Evolutionary conservation across 495 filamentous ascomycete genomes (phyloP).

Genomic region (Opeltia flavorubescens): DNA sequence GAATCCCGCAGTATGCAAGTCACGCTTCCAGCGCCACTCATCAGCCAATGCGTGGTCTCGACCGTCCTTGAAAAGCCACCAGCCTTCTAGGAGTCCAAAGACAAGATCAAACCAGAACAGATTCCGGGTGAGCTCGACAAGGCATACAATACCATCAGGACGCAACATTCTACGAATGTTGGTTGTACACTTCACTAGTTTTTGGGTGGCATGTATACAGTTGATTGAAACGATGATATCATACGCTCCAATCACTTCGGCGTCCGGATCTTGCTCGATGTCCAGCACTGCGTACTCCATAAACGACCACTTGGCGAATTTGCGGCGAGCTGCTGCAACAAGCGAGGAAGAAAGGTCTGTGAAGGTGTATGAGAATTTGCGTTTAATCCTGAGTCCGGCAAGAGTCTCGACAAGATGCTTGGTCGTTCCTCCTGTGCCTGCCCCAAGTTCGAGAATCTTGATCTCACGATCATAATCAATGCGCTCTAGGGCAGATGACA

Average conservation of each 20-base stretch:
- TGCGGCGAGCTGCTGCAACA: conserved; percentile 21
- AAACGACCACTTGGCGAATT: conserved; percentile 17
- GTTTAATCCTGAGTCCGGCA: conserved; percentile 8
- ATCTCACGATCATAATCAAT: conserved; percentile 3
- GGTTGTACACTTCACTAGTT: conserved; percentile 14
- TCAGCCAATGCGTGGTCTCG: conserved; percentile 22
- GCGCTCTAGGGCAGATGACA: not conserved
- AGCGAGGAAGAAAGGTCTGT: conserved; percentile 30
- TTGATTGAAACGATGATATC: conserved; percentile 33
- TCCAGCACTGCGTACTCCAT: conserved; percentile 28
- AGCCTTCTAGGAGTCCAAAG: conserved; percentile 35
- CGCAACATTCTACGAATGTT: conserved; percentile 25
- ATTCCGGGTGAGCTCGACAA: conserved; percentile 31
- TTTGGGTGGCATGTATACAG: conserved; percentile 32
- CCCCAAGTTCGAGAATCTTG: conserved; percentile 30
- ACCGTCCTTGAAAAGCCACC: conserved; percentile 36
- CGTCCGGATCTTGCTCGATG: conserved; percentile 22
- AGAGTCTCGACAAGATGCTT: conserved; percentile 17
- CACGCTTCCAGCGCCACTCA: conserved; percentile 21
- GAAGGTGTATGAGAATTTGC: conserved; percentile 25
- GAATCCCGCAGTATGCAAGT: conserved; percentile 21
- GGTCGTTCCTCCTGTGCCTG: conserved; percentile 32
- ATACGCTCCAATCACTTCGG: conserved; percentile 14
- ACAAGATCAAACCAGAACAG: conserved; percentile 29
- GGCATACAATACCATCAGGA: conserved; percentile 26